phyloP scores from a whole-genome alignment of 164 flowering plant genomes.

The Macadamia integrifolia region DNA sequence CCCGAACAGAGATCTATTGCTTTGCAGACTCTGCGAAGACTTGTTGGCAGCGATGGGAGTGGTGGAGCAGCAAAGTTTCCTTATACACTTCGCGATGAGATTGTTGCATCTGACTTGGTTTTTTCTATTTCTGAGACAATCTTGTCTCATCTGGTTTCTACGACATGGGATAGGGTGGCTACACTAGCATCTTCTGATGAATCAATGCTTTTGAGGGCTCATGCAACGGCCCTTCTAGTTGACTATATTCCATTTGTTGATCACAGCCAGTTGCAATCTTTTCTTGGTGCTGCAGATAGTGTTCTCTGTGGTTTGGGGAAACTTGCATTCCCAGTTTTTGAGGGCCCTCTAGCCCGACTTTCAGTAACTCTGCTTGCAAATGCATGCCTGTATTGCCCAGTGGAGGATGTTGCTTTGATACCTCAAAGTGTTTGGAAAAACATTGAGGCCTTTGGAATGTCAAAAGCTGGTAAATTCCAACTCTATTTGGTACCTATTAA shows the following conservation, averaged over 20 bases:
- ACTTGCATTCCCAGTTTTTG: constrained; percentile 37
- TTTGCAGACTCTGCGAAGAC: constrained; percentile 52
- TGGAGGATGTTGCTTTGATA: constrained; percentile 69
- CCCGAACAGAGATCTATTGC: constrained; percentile 81
- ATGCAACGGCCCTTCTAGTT: constrained; percentile 59
- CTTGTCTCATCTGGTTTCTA: constrained; percentile 45
- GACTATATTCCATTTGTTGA: constrained; percentile 57
- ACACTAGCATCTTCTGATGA: constrained; percentile 60
- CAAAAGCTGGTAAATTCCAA: constrained; percentile 46
- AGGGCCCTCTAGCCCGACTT: constrained; percentile 49
- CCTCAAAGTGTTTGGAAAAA: constrained; percentile 73
- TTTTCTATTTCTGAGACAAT: constrained; percentile 36
- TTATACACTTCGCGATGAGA: constrained; percentile 13
- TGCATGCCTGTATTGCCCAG: constrained; percentile 64
- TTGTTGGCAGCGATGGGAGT: constrained; percentile 46
- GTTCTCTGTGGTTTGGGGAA: constrained; percentile 50
- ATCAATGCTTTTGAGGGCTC: constrained; percentile 48
- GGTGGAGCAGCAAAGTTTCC: constrained; percentile 20
- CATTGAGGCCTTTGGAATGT: constrained; percentile 51
- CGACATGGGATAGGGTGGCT: constrained; percentile 74
- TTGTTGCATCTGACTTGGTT: constrained; percentile 22
- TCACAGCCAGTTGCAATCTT: constrained; percentile 51
- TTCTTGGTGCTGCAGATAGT: constrained; percentile 60
- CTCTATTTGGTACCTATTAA: no score
- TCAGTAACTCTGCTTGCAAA: constrained; percentile 69